Conservation (phyloP, 352 stramenopile genomes). For the Phytophthora pseudosyringae region DNA sequence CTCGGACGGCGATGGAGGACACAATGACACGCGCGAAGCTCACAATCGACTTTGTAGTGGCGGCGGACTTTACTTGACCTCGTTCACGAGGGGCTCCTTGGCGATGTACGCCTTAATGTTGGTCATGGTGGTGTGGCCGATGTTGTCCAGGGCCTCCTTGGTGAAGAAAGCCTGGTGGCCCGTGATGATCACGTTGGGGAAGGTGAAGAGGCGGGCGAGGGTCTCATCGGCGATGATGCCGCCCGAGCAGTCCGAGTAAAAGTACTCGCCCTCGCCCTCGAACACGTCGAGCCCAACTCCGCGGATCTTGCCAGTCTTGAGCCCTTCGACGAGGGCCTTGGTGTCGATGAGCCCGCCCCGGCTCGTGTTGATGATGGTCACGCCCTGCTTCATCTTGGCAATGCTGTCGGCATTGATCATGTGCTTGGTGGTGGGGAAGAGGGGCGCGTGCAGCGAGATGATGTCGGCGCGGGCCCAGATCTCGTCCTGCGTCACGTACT, state of each 20-base stretch:
- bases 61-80: constrained; percentile 45
- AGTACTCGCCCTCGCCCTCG: constrained; percentile 75
- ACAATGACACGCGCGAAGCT: neutral
- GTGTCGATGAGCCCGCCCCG: constrained; percentile 89
- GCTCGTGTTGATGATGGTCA: constrained; percentile 92
- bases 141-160: constrained; percentile 74
- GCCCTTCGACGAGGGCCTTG: constrained; percentile 71
- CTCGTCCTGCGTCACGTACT: constrained; percentile 57
- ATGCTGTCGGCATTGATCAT: constrained; percentile 84
- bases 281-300: constrained; percentile 89
- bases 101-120: constrained; percentile 67
- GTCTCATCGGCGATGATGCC: constrained; percentile 68
- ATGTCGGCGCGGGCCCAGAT: constrained; percentile 78
- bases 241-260: constrained; percentile 76
- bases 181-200: constrained; percentile 82
- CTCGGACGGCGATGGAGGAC: neutral
- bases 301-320: constrained; percentile 83
- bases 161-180: constrained; percentile 86
- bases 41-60: constrained; percentile 10
- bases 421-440: constrained; percentile 84
- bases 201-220: constrained; percentile 74
- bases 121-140: constrained; percentile 67
- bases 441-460: constrained; percentile 86
- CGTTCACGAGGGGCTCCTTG: constrained; percentile 52
- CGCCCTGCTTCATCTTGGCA: constrained; percentile 84